Evolutionary conservation across 2,329 filamentous ascomycete species (phyloP), one percentile per base, ranked within the genome.

Genomic region (Claviceps humidiphila): DNA sequence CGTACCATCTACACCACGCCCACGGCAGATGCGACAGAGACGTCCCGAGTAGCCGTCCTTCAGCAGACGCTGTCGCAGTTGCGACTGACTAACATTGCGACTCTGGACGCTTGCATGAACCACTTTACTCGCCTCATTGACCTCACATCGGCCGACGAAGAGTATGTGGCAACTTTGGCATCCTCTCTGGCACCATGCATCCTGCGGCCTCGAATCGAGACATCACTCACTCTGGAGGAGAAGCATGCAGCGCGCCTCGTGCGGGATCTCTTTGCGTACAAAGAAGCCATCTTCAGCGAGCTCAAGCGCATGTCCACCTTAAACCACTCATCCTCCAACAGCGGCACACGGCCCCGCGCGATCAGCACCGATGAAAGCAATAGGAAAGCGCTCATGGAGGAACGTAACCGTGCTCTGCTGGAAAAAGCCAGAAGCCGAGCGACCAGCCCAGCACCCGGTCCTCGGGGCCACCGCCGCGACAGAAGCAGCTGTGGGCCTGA

Each of bases 71-170:
- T 98, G 52, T 91, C 90, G 41, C 90, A 97, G 67, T 80, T 98
- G 53, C 86, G 91, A 55, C 82, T 98, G 53, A 89, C 93, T 58
- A 98, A 98, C 67, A 98, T 98, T 67, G 93, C 93, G 47, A 97
- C 93, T n/a, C 81, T 98, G 54, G 93, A 98, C 68, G 93, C 93
- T 42, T 87, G 95, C 65, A 95, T 94, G 77, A 97, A 95, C 58
- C 93, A 98, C 70, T 97, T 98, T 67, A 96, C 91, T 41, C 87
- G 93, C 55, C 75, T 98, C 55, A 94, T 98, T 64, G 93, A 98
- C 67, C 77, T 98, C 57, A 98, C 93, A 2, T 97, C 91, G 14
- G 93, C 93, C 37, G 91, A 95, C 59, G 93, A 98, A 64, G 73
- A 81, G 44, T 98, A 95, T 64, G 72, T 95, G 53, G 66, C 83